Evolutionary conservation across 192 early-diverging fungal genomes (phyloP), one percentile per base, ranked within the genome.

Genomic region (Rhizophagus prolifer): DNA sequence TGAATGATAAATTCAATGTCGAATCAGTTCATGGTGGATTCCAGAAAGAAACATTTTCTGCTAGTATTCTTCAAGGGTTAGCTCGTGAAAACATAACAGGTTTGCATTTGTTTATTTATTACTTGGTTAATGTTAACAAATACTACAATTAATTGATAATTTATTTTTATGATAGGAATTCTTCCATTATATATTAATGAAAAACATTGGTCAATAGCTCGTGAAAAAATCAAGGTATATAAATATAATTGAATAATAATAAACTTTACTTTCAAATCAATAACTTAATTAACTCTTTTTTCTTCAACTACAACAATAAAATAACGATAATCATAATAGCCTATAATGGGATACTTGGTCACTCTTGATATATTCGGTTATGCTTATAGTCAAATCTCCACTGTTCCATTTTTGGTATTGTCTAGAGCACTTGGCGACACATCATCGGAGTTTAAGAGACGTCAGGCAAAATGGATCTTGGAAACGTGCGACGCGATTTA

Each of bases 401-500:
- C 83, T 1, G 78, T 85, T 14, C 83, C 83, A 9, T 85, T 81
- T 78, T 58, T 85, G 5, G 76, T 85, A 14, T 70, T 85, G 36
- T 71, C 62, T 13, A 82, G 75, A 68, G 79, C 83, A 12, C 73
- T 85, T 16, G 71, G 75, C 26, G 74, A 76, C 6, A 76, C 83
- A 1, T 68, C 76, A 70, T 79, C 81, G 2, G 81, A 85, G 21
- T 82, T 82, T 62, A 78, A 64, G 23, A 77, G 79, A 70, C 61
- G 68, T n/a, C 83, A 85, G 65, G 74, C 82, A 58, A 63, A 75
- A 41, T 70, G 82, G 47, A 81, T 85, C 36, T 77, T 85, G 14
- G 78, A 82, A 38, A 82, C 81, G n/a, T 85, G 83, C 50, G 83
- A 85, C 72, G 79, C 79, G 21, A 85, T 85, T 62, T 85, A 85